Base-by-base conservation (phyloP, 805 yeast species). In the Babjeviella inositovora region DNA sequence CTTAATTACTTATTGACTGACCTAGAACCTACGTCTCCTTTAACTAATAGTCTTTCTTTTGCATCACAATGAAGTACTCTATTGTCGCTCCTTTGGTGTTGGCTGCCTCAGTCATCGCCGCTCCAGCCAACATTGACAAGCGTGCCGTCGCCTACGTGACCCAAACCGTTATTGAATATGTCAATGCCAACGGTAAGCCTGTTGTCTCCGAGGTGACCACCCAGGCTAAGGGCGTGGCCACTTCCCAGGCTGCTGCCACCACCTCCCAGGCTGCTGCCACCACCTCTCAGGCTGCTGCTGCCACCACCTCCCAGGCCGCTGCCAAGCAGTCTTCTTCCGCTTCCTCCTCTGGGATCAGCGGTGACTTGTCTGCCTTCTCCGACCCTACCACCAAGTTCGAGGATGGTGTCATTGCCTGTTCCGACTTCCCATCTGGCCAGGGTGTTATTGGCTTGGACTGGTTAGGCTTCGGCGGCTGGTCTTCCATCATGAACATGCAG, bases 381-480 rank as follows among this genome's bases (percentile, higher is more conserved):
- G 56, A 47, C 37, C 90, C 94, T 39, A 32, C 60, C 27, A 53
- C 46, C 20, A 50, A 53, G 23, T 87, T 90, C 52, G 50, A 56
- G 41, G 93, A 82, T 43, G 93, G 93, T 45, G 57, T 50, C 19
- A 42, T 69, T 39, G 48, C 59, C 29, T 82, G 94, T 60, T 47
- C 60, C 29, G 46, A 55, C 26, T 75, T 82, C 65, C 92, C 87
- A 45, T 43, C 67, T 23, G 92, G 90, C 31, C 64, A 77, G 41
- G 93, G 93, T 62, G 93, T 82, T 29, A 57, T 82, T 39, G 50
- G 80, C 15, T 54, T 80, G 21, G 74, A 72, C 55, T 61, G 62
- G 61, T 60, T 73, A 23, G 79, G 74, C 18, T 67, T 70, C 33
- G 93, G 90, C 33, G 94, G 94, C 38, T 76, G 70, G 69, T 63